A percentile compares a stretch with the other conserved stretches of the same genome.
These are phyloP conservation scores for Asclepias syriaca DNA, from an alignment of 257 asterid species.

Conservation along the genomic window DNA sequence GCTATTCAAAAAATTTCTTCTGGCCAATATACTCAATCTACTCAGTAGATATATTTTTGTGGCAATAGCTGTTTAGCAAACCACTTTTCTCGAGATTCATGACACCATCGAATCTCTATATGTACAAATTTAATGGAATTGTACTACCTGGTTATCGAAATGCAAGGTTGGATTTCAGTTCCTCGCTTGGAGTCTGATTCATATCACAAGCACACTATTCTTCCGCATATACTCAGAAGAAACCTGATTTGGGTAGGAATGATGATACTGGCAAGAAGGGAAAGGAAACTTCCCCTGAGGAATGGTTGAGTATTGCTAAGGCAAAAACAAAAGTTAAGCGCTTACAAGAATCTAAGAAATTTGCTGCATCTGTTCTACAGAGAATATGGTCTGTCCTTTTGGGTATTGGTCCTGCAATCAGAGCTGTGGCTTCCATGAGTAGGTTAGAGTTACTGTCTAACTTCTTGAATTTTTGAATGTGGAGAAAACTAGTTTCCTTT, in stretches of 20 bases:
- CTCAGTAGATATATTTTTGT: slow-evolving; percentile 23
- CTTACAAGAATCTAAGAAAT: slow-evolving; percentile 55
- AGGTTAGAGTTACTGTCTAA: slow-evolving; percentile 29
- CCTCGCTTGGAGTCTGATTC: no score
- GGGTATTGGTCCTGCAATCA: slow-evolving; percentile 77
- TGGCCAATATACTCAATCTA: slow-evolving; percentile 32
- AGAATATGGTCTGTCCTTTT: slow-evolving; percentile 57
- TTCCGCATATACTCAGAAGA: no score
- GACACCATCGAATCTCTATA: no score
- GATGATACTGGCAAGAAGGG: no score
- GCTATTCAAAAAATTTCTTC: slow-evolving; percentile 29
- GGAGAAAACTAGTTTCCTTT: not conserved
- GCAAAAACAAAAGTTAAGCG: slow-evolving; percentile 77
- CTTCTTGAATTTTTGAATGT: not conserved
- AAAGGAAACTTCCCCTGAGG: no score
- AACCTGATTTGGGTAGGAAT: no score
- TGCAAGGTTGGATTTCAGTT: no score
- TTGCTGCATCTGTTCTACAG: slow-evolving; percentile 38
- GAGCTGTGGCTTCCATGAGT: slow-evolving; percentile 79
- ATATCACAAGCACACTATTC: no score
- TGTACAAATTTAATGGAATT: no score
- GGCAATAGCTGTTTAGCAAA: slow-evolving; percentile 33
- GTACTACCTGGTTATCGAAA: no score
- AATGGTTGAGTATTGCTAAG: slow-evolving; percentile 62
- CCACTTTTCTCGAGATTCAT: slow-evolving; percentile 21